These are phyloP conservation scores for Rhodomyrtus psidioides DNA, from an alignment of 441 rosid species.

Conservation along the genomic window DNA sequence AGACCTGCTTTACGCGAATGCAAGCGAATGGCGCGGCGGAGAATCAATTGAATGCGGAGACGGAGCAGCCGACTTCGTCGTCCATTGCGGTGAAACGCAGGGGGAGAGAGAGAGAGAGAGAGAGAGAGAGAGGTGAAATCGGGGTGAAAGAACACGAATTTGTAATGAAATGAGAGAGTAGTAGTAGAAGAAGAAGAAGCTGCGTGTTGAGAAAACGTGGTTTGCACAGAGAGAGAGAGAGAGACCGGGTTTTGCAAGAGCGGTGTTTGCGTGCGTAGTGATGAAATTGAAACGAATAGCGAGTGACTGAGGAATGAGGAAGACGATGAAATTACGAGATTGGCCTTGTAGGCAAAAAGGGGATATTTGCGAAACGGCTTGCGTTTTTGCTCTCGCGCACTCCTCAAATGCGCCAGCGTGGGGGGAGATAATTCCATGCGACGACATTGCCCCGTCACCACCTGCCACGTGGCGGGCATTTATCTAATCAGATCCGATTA, in stretches of 20 bases:
- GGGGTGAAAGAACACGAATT: neutral
- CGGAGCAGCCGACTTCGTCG: neutral
- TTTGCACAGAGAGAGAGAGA: neutral
- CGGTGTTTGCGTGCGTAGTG: neutral
- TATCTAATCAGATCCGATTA: neutral
- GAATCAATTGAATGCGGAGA: neutral
- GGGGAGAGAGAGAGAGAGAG: neutral
- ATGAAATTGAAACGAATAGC: neutral
- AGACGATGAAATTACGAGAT: neutral
- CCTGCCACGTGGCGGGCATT: neutral
- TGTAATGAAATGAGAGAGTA: neutral
- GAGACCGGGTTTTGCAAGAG: neutral
- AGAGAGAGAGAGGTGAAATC: neutral
- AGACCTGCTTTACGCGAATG: neutral
- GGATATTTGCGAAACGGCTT: neutral
- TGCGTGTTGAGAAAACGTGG: neutral
- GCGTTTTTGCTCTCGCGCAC: neutral
- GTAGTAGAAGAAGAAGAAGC: neutral
- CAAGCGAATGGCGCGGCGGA: neutral
- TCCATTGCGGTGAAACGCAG: neutral
- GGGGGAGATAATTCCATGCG: neutral
- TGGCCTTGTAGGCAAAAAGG: neutral
- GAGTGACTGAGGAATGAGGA: neutral
- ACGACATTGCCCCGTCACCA: neutral
- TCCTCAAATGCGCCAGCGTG: neutral